Evolutionary conservation across 106 monocot species (phyloP).

Genomic region (Hemerocallis citrina): DNA sequence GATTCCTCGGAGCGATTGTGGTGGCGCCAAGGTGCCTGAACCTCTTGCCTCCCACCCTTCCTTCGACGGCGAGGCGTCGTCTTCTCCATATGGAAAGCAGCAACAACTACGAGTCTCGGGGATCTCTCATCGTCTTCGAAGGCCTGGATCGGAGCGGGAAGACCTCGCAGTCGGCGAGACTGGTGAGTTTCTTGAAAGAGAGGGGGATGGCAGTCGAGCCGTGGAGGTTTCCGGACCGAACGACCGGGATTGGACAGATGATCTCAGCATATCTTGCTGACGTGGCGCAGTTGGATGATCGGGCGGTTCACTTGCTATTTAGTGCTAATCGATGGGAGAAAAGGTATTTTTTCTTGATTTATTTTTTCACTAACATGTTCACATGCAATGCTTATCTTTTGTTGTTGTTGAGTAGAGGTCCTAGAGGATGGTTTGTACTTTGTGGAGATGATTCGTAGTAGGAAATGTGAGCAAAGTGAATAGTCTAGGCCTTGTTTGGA

Average conservation of each 20-base stretch:
- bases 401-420: too few species aligned
- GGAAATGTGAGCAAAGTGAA: too few species aligned
- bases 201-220: constrained; percentile 49
- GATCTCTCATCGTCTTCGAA: constrained; percentile 72
- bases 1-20: too few species aligned
- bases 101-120: constrained; percentile 20
- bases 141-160: constrained; percentile 86
- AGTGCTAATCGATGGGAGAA: constrained; percentile 94
- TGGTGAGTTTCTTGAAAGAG: constrained; percentile 39
- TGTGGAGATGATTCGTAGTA: too few species aligned
- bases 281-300: constrained; percentile 59
- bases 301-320: constrained; percentile 66
- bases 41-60: too few species aligned
- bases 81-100: not conserved
- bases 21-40: too few species aligned
- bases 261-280: constrained; percentile 81
- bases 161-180: constrained; percentile 46
- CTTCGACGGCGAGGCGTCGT: too few species aligned
- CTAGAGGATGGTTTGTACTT: too few species aligned
- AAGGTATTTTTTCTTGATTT: constrained; percentile 19
- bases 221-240: constrained; percentile 72
- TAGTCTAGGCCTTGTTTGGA: too few species aligned
- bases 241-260: constrained; percentile 51
- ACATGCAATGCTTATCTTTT: too few species aligned
- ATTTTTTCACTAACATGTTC: too few species aligned